Base-by-base conservation (phyloP, 1,284 basidiomycete genomes). In the Waitea zeae region DNA sequence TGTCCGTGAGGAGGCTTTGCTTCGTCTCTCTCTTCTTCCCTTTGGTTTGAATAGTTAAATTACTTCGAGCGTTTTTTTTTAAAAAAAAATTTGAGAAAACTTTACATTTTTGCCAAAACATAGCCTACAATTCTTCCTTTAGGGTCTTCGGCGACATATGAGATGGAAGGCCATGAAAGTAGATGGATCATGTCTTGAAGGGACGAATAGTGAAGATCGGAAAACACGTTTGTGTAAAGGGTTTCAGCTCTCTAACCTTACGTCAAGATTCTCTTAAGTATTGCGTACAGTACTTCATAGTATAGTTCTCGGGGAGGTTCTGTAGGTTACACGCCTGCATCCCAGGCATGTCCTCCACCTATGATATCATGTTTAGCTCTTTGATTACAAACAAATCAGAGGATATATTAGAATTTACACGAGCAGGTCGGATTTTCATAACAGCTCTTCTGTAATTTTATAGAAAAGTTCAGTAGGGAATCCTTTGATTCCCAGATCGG, bases 241-340 rank as follows among this genome's bases (percentile, higher is more conserved):
- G 31, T 17, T 11, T 27, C 31, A 14, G 6, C 32, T 39, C 34
- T 30, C 12, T 13, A 18, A 24, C 7, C 4, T n/a, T n/a, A n/a
- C n/a, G n/a, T n/a, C n/a, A n/a, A n/a, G n/a, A n/a, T n/a, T n/a
- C n/a, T n/a, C n/a, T n/a, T n/a, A n/a, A 20, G 31, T 29, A 13
- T 33, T 39, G 59, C 82, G 39, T 41, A 88, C 88, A 93, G 53
- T 87, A 90, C 48, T 73, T 80, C 68, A 89, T 73, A 14, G 67
- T 64, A 49, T 88, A 89, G 54, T 87, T 88, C 49, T 89, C 87
- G 1, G 86, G 86, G 17, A 92, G 56, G 51, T 88, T 90, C 49
- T 80, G 70, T 44, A 89, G 58, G 53, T 90, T 90, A 48, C 80
- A 87, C 42, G 87, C 80, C 56, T 87, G 89, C 90, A 95, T 95